Base-by-base conservation (phyloP, 495 filamentous ascomycete species). In the Articulospora tetracladia region DNA sequence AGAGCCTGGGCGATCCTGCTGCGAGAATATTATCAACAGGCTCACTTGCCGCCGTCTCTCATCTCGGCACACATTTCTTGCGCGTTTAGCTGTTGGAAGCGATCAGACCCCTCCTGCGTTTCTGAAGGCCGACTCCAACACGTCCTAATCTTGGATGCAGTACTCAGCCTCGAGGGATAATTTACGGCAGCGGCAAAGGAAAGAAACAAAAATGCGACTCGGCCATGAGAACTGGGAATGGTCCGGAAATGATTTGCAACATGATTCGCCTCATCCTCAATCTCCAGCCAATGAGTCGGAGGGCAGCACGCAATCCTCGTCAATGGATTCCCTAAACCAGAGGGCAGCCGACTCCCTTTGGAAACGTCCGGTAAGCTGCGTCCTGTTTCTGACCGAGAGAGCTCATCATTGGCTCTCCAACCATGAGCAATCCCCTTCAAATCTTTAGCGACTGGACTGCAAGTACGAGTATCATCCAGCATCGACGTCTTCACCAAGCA, bases 231-330 rank as follows among this genome's bases (percentile, higher is more conserved):
- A 47, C 28, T 44, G 39, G 39, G 39, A 58, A 4, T 59, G 49
- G 36, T 20, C 36, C 58, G 58, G 58, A 60, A 51, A 60, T 60
- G 55, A 36, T 49, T 55, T 52, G 34, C 47, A n/a, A 30, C 26
- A 46, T 60, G 50, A 53, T 55, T 54, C 47, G n/a, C 58, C 1
- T 48, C 34, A 55, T 60, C 51, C 57, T 44, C 27, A 49, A 54
- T 13, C 17, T n/a, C 27, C 24, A 13, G 15, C 57, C 57, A 59
- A 59, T 53, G 17, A 11, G 39, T 44, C 39, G 10, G n/a, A 52
- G 52, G 27, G 44, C 46, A 52, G 46, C 46, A 51, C 41, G 56
- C 46, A 47, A 48, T 51, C 39, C 39, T 44, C 39, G 15, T 44
- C 39, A 7, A 44, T 15, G 8, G 39, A 44, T 44, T 7, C n/a